These are phyloP conservation scores for Trichoderma guizhouense DNA, from an alignment of 2,329 filamentous ascomycete species.

Conservation along the genomic window DNA sequence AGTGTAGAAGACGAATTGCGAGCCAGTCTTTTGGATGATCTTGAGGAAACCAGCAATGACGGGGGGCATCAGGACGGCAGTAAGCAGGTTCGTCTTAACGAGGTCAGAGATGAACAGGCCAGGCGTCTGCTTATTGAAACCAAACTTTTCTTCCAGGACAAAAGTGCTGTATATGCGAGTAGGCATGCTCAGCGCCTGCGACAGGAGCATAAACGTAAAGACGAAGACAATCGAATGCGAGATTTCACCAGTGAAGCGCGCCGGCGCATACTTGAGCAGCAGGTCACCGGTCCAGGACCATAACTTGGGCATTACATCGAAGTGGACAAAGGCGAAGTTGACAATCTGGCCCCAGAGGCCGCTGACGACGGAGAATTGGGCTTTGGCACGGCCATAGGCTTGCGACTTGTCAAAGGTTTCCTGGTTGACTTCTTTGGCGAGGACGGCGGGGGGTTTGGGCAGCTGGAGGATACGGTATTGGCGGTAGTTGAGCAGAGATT, in stretches of 20 bases:
- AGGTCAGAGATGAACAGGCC: slow-evolving; percentile 86
- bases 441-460: slow-evolving; percentile 76
- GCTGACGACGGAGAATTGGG: slow-evolving; percentile 78
- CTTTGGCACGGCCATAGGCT: slow-evolving; percentile 94
- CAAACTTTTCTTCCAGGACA: slow-evolving; percentile 92
- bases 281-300: slow-evolving; percentile 79
- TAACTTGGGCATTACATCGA: slow-evolving; percentile 83
- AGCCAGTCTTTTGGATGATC: slow-evolving; percentile 92
- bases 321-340: slow-evolving; percentile 85
- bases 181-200: slow-evolving; percentile 75
- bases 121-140: slow-evolving; percentile 97
- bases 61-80: slow-evolving; percentile 75
- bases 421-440: slow-evolving; percentile 82
- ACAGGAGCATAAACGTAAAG: slow-evolving; percentile 78
- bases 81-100: slow-evolving; percentile 83
- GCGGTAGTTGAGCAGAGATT: slow-evolving; percentile 82
- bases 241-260: slow-evolving; percentile 84
- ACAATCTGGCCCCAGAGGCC: slow-evolving; percentile 83
- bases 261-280: slow-evolving; percentile 70
- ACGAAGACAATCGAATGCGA: slow-evolving; percentile 91
- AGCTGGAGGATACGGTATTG: slow-evolving; percentile 85
- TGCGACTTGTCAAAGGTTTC: slow-evolving; percentile 94
- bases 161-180: slow-evolving; percentile 90
- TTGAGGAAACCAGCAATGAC: slow-evolving; percentile 88
- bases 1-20: slow-evolving; percentile 95